Percentiles rank a stretch among this genome's conserved stretches.
phyloP scores from a whole-genome alignment of 1,284 basidiomycete genomes.

The Spongispora temasekensis region DNA sequence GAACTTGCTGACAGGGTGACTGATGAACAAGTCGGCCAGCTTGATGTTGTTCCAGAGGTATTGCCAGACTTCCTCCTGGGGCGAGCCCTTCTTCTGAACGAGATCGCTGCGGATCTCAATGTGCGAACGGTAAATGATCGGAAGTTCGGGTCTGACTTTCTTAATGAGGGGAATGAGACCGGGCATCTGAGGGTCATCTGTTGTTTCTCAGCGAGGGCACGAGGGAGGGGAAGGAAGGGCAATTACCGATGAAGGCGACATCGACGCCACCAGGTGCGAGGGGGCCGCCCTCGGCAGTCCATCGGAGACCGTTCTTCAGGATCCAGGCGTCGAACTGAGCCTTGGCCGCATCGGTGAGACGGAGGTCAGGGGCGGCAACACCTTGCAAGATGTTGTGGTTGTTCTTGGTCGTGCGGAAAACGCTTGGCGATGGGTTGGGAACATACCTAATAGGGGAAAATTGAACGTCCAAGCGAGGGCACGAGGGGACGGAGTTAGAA shows the following conservation, averaged over 20 bases:
- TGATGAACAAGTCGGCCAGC: constrained; percentile 82
- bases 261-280: constrained; percentile 79
- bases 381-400: constrained; percentile 90
- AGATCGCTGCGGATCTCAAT: constrained; percentile 87
- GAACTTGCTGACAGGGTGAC: constrained; percentile 90
- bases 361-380: constrained; percentile 72
- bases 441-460: constrained; percentile 84
- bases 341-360: constrained; percentile 74
- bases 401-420: constrained; percentile 91
- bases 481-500: constrained; percentile 9
- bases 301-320: constrained; percentile 76
- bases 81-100: constrained; percentile 70
- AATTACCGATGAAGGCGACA: constrained; percentile 77
- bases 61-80: constrained; percentile 86
- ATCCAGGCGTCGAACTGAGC: constrained; percentile 87
- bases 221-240: neutral
- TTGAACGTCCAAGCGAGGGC: no score
- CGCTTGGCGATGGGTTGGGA: constrained; percentile 81
- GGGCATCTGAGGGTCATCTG: constrained; percentile 85
- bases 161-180: constrained; percentile 86
- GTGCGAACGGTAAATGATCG: constrained; percentile 88
- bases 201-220: constrained; percentile 9
- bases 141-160: constrained; percentile 75
- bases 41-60: constrained; percentile 89
- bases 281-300: constrained; percentile 80